Evolutionary conservation across 2,329 filamentous ascomycete species (phyloP).

Genomic region (Rhynchosporium secalis): DNA sequence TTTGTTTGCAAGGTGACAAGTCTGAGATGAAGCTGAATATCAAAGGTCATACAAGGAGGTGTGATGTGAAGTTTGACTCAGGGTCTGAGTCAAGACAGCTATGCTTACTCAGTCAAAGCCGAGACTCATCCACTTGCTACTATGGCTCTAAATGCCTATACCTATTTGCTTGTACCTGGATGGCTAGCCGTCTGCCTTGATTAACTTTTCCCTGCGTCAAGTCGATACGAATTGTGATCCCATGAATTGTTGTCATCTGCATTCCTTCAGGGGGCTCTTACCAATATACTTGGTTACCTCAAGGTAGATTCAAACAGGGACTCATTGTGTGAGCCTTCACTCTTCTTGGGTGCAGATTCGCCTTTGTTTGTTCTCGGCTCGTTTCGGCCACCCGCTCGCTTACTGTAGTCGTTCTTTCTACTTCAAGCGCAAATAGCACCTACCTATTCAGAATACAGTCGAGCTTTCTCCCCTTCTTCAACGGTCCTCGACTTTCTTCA

Average conservation of each 20-base stretch:
- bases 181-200: not conserved
- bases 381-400: not conserved
- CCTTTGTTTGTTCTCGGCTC: not conserved
- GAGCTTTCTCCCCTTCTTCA: not conserved
- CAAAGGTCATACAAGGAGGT: not conserved
- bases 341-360: not conserved
- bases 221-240: too few species aligned
- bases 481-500: not conserved
- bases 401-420: not conserved
- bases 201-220: not conserved
- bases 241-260: not conserved
- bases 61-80: not conserved
- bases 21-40: not conserved
- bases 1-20: slow-evolving; percentile 2
- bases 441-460: not conserved
- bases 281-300: not conserved
- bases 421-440: not conserved
- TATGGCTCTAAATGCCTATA: not conserved
- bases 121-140: not conserved
- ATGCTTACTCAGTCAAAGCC: not conserved
- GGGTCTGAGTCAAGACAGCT: not conserved
- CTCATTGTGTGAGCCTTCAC: not conserved
- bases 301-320: not conserved
- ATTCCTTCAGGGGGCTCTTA: not conserved
- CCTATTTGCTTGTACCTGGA: not conserved